Evolutionary conservation across 169 alveolate species (phyloP), one percentile per base, ranked within the genome.

Genomic region (Miamiensis avidus): DNA sequence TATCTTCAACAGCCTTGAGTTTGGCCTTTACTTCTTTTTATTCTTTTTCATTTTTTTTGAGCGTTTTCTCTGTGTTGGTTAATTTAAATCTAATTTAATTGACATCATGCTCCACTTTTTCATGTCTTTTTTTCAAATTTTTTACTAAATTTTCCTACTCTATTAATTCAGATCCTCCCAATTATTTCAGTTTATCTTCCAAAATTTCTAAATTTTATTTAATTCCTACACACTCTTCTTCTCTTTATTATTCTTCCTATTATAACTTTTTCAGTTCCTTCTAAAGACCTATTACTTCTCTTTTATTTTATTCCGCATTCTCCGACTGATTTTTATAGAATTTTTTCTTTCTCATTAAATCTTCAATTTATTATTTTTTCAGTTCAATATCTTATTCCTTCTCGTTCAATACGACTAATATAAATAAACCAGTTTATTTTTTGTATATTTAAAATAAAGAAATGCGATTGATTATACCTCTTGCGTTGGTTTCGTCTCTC

Each of bases 161-260:
- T 28, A 73, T 88, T 79, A 91, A 81, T 75, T 86, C 83, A 27
- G 85, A 64, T 34, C 84, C 73, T 31, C 90, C 95, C 15, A 82
- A 84, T 76, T 91, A 84, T 1, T 89, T 88, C 15, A 89, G 78
- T 28, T 77, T 34, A 0, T 83, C 90, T 31, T 74, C 88, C 11
- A 65, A 82, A 29, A 75, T 26, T 1, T 78, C 65, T 0, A 78
- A 87, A 74, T 84, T 77, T 79, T 86, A 79, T 74, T 65, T 74
- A 27, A 82, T 27, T 34, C 78, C 86, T 34, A 75, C 49, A 26
- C 25, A 65, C 34, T 90, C 87, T 78, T 82, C 89, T 25, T 84
- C 76, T 29, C 89, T 87, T n/a, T 85, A 31, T 29, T 83, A 81
- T n/a, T 88, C 76, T 31, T 78, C 83, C 72, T 72, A 78, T 16